Base-by-base conservation (phyloP, 2,329 filamentous ascomycete species). In the Fusarium humuli region DNA sequence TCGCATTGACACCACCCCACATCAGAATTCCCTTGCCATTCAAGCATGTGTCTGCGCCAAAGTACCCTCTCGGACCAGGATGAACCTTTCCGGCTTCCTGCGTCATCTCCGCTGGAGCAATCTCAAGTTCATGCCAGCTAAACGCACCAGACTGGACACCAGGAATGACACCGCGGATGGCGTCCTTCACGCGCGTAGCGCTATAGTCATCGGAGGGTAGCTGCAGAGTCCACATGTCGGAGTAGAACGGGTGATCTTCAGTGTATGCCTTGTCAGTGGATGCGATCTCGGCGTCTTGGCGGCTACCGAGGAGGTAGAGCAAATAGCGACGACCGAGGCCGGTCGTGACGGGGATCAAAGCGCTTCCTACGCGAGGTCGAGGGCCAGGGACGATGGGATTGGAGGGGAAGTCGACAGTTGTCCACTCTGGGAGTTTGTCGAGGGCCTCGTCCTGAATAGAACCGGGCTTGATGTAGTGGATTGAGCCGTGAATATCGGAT, bases 1-100 rank as follows among this genome's bases (percentile, higher is more conserved):
- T 73, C 1, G 70, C 64, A 29, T 73, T 73, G 4, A 73, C n/a
- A 7, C 70, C 70, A 34, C 70, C 70, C 70, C 70, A 73, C 16
- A 73, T 27, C 8, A 73, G 22, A 10, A 69, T 58, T 0, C 70
- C 60, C 23, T 37, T 73, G 0, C 70, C 70, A 41, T 60, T 45
- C 20, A 64, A 34, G 16, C 67, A 71, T 2, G 29, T 23, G 50
- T 71, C 70, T 3, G 70, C 70, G 0, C 70, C 70, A 59, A 73
- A 73, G 44, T 64, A 73, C 0, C 57, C 70, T 6, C 70, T 67
- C 5, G 70, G 70, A 3, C 70, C 70, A 6, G 70, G 70, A 1
- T 73, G 70, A 13, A 72, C 67, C 30, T 73, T 73, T 6, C 70
- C 70, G 6, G 65, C 45, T 22, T 55, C 50, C 23, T 71, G 47